Evolutionary conservation across 2,329 filamentous ascomycete genomes (phyloP), one percentile per base, ranked within the genome.

Genomic region (Fusarium stilboides): DNA sequence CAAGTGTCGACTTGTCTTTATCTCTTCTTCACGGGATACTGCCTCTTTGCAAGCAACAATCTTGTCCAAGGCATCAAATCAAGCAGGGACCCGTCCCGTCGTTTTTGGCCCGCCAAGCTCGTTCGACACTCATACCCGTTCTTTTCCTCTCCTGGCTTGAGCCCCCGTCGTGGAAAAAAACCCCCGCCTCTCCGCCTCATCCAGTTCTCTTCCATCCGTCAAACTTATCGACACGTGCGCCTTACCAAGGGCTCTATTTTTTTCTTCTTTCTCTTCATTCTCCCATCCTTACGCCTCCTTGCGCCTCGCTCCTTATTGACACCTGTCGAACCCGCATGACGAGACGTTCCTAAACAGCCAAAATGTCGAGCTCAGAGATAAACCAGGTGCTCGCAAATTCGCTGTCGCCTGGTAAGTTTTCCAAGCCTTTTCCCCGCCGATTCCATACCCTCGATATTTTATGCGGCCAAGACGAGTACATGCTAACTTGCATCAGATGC

Each of bases 301-400:
- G 53, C 65, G 62, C 53, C 64, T 72, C 64, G 49, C 57, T 64
- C 61, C 47, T 65, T 55, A 68, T 71, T 70, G 74, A 73, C 68
- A 69, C 61, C 65, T 68, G 56, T 69, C 67, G 69, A 71, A 74
- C 68, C 77, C 78, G 79, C 77, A 81, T 81, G 79, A 79, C 77
- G 77, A 79, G 68, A 74, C 75, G 70, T 63, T 66, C 68, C 57
- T 65, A 72, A 75, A 76, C 78, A 77, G 76, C 79, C 80, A 86
- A 78, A 82, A 94, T 89, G 87, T 88, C 87, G 82, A 88, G 85
- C 86, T 84, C 97, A 92, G 94, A 98, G 86, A 97, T 98, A 86
- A 97, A 95, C 87, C 92, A 94, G 85, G 95, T 99, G 86, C 92
- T 99, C 87, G 90, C 94, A 84, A 95, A 94, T 86, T 98, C 96